A percentile compares a stretch with the other conserved stretches of the same genome.
Conservation (phyloP, 2,329 filamentous ascomycete species). For the Leptographium flavum region DNA sequence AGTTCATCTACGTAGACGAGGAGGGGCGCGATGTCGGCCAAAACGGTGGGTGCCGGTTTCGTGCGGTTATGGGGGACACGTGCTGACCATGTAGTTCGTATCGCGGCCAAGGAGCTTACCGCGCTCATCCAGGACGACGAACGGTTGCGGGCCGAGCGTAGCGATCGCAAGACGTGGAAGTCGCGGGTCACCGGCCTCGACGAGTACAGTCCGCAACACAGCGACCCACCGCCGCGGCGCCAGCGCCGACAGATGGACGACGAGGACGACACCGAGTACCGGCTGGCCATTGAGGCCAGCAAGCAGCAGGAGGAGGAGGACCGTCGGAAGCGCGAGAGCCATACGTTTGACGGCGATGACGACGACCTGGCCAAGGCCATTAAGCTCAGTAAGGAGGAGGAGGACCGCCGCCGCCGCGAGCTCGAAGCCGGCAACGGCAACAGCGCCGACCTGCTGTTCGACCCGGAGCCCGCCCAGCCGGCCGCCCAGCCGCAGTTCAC, state of each 20-base stretch:
- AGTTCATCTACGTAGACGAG: conserved; percentile 94
- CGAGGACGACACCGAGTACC: conserved; percentile 84
- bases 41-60: conserved; percentile 54
- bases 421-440: conserved; percentile 37
- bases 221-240: conserved; percentile 24
- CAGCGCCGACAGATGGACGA: conserved; percentile 40
- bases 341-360: conserved; percentile 50
- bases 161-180: conserved; percentile 90
- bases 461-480: conserved; percentile 49
- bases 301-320: conserved; percentile 93
- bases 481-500: conserved; percentile 57
- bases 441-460: conserved; percentile 79
- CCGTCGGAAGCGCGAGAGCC: conserved; percentile 52
- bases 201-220: conserved; percentile 46
- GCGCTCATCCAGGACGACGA: conserved; percentile 88
- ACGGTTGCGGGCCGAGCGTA: conserved; percentile 74
- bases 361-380: conserved; percentile 92
- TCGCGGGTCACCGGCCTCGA: conserved; percentile 89
- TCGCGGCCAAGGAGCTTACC: conserved; percentile 91
- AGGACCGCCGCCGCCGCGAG: conserved; percentile 75
- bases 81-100: conserved; percentile 53
- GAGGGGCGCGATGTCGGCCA: conserved; percentile 91
- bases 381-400: conserved; percentile 86
- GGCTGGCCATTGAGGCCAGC: conserved; percentile 83
- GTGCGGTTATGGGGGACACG: no score